phyloP scores from a whole-genome alignment of 208 protist species.

The Kentomonas sorsogonicus region DNA sequence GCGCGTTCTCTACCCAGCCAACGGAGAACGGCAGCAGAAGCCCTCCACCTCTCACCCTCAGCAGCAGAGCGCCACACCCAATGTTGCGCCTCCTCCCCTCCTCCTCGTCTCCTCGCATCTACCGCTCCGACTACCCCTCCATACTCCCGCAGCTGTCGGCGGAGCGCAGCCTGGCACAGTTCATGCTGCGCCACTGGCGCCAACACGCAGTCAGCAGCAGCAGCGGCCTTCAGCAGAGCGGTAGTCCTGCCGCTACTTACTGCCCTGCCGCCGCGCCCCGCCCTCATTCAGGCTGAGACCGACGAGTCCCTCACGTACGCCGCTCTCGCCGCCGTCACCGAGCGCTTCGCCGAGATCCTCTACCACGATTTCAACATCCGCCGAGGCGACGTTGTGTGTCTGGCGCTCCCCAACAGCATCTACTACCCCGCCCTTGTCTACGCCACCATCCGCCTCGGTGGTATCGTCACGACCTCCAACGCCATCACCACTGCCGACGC shows the following conservation, averaged over 20 bases:
- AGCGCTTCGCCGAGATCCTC: slow-evolving; percentile 25
- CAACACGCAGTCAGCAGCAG: slow-evolving; percentile 11
- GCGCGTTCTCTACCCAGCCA: not conserved
- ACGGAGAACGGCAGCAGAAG: not conserved
- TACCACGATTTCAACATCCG: slow-evolving; percentile 30
- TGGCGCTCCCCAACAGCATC: slow-evolving; percentile 33
- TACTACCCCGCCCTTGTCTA: slow-evolving; percentile 27
- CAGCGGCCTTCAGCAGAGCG: no score
- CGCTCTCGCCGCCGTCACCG: slow-evolving; percentile 18
- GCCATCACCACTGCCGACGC: slow-evolving; percentile 19
- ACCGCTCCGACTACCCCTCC: slow-evolving; percentile 25
- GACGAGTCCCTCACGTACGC: slow-evolving; percentile 22
- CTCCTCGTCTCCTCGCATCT: slow-evolving; percentile 16
- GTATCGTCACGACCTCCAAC: slow-evolving; percentile 31
- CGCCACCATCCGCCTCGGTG: slow-evolving; percentile 28
- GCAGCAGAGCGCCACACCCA: not conserved
- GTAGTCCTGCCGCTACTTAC: no score
- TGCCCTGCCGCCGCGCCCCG: not conserved
- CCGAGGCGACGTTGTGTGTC: slow-evolving; percentile 30
- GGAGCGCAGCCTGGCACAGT: slow-evolving; percentile 22
- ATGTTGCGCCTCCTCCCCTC: not conserved
- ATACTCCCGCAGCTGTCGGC: slow-evolving; percentile 14
- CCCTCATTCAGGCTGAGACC: slow-evolving; percentile 29
- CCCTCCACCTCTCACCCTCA: not conserved
- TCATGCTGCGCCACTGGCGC: slow-evolving; percentile 22